Percentiles rank a stretch among this genome's conserved stretches.
These are phyloP conservation scores for Trifolium subterraneum DNA, from an alignment of 306 rosid genomes.

Conservation along the genomic window DNA sequence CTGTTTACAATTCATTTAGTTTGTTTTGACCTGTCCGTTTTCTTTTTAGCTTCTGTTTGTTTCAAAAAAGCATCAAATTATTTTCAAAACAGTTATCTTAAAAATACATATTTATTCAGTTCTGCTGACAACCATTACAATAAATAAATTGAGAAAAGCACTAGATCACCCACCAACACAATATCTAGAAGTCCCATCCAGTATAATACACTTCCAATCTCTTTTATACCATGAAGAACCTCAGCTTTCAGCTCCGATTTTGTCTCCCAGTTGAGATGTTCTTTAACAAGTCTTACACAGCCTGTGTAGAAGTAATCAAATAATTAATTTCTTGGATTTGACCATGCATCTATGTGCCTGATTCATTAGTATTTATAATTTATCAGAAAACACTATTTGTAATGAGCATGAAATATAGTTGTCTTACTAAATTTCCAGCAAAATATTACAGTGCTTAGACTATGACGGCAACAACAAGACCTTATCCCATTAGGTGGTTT, in stretches of 20 bases:
- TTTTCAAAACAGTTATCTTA: conserved; percentile 5
- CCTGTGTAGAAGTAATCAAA: conserved; percentile 58
- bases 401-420: conserved; percentile 17
- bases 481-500: conserved; percentile 4
- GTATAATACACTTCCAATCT: conserved; percentile 94
- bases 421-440: conserved; percentile 22
- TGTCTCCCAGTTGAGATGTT: conserved; percentile 87
- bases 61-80: neutral
- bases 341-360: conserved; percentile 21
- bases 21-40: neutral
- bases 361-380: conserved; percentile 10
- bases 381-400: conserved; percentile 4
- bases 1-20: neutral
- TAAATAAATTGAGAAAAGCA: conserved; percentile 37
- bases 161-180: conserved; percentile 75
- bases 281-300: conserved; percentile 87
- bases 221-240: conserved; percentile 92
- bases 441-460: conserved; percentile 4
- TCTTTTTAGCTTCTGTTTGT: neutral
- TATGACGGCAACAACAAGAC: neutral
- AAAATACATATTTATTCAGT: conserved; percentile 11
- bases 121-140: conserved; percentile 13
- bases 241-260: conserved; percentile 85
- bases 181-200: conserved; percentile 97
- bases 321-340: conserved; percentile 37